Conservation (phyloP, 192 early-diverging fungal species). For the Backusella morwellensis region DNA sequence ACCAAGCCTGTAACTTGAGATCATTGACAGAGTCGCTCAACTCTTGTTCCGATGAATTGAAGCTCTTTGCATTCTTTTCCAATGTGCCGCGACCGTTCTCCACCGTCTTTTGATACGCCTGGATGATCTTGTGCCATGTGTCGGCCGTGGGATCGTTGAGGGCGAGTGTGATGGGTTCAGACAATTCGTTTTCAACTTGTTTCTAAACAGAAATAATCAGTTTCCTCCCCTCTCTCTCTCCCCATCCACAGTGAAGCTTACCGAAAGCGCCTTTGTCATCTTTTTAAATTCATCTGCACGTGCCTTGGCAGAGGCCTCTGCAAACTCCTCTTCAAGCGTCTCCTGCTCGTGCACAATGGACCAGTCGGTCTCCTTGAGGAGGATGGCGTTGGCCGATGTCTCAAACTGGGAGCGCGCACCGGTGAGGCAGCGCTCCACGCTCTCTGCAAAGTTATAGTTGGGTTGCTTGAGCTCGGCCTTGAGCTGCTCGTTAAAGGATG, state of each 20-base stretch:
- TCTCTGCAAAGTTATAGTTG: constrained; percentile 61
- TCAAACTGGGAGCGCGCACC: constrained; percentile 49
- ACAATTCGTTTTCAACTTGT: constrained; percentile 52
- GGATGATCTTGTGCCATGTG: constrained; percentile 76
- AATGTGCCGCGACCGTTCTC: constrained; percentile 53
- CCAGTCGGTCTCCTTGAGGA: constrained; percentile 73
- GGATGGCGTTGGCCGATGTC: constrained; percentile 49
- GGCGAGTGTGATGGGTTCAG: constrained; percentile 67
- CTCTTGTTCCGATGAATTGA: constrained; percentile 53
- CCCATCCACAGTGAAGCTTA: background rate
- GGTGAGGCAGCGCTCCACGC: constrained; percentile 46
- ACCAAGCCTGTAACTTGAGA: constrained; percentile 72
- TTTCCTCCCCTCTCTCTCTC: too few species aligned
- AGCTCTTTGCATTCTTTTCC: constrained; percentile 54
- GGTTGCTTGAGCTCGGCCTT: constrained; percentile 26
- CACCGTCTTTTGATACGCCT: constrained; percentile 51
- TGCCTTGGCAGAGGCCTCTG: constrained; percentile 54
- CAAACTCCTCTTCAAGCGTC: constrained; percentile 63
- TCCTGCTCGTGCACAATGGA: constrained; percentile 52
- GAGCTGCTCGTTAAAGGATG: constrained; percentile 55
- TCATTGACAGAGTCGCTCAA: constrained; percentile 48
- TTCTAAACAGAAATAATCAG: constrained; percentile 25
- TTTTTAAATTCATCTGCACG: constrained; percentile 66
- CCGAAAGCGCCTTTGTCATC: constrained; percentile 56
- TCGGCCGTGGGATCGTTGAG: constrained; percentile 63